Evolutionary conservation across 2,329 filamentous ascomycete species (phyloP).

Genomic region (Calonectria leucothoes): DNA sequence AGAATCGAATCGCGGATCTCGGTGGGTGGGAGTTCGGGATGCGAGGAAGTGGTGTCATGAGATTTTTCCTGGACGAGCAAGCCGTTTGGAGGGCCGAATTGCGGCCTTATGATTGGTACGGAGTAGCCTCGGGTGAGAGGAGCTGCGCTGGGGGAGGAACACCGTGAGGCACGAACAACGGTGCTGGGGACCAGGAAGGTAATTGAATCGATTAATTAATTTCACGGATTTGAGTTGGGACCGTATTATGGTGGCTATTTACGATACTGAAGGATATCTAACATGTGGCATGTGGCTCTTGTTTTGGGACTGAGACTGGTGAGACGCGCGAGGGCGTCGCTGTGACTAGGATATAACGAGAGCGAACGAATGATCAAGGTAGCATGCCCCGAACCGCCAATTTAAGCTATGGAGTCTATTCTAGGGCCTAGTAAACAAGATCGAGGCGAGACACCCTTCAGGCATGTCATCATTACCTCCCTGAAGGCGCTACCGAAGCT

Average conservation of each 20-base stretch:
- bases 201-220: not conserved
- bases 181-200: not conserved
- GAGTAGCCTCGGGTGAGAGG: slow-evolving; percentile 50
- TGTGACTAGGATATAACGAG: not conserved
- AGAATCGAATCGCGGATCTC: slow-evolving; percentile 19
- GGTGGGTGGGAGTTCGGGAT: slow-evolving; percentile 33
- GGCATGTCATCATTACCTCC: not conserved
- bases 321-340: not conserved
- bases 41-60: slow-evolving; percentile 48
- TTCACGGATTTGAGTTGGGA: not conserved
- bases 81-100: slow-evolving; percentile 42
- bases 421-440: not conserved
- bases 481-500: not conserved
- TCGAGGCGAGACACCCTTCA: not conserved
- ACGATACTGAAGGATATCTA: not conserved
- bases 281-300: not conserved
- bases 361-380: not conserved
- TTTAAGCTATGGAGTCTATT: not conserved
- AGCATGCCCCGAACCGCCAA: not conserved
- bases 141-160: slow-evolving; percentile 12
- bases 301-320: not conserved
- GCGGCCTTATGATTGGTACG: slow-evolving; percentile 48
- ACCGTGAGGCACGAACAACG: not conserved
- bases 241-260: not conserved
- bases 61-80: slow-evolving; percentile 47